These are phyloP conservation scores for Claviceps humidiphila DNA, from an alignment of 2,329 filamentous ascomycete genomes.

Conservation along the genomic window DNA sequence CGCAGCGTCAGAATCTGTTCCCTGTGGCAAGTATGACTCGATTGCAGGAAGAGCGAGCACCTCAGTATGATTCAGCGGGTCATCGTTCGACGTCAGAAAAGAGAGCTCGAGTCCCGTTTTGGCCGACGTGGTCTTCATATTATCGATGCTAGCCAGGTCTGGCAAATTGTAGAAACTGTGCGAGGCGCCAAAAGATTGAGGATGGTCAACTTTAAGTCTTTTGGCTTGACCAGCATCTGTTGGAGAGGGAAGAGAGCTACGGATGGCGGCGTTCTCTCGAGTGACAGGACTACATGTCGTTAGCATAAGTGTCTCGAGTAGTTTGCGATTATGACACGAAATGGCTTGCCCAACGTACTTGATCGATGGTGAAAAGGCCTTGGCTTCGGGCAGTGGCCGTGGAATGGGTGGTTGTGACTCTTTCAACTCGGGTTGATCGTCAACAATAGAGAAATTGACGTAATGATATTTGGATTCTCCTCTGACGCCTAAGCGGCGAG, in stretches of 20 bases:
- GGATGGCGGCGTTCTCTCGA: slow-evolving; percentile 13
- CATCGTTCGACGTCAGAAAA: slow-evolving; percentile 46
- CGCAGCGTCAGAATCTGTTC: slow-evolving; percentile 77
- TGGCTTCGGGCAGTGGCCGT: slow-evolving; percentile 35
- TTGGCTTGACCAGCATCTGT: slow-evolving; percentile 13
- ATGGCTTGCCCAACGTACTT: slow-evolving; percentile 26
- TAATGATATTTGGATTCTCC: slow-evolving; percentile 99
- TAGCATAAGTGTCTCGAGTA: background rate
- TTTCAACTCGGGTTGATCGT: slow-evolving; percentile 38
- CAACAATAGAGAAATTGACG: slow-evolving; percentile 49
- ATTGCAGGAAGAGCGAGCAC: slow-evolving; percentile 76
- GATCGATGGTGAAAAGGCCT: slow-evolving; percentile 33
- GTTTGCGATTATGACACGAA: background rate
- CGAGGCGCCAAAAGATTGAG: slow-evolving; percentile 11
- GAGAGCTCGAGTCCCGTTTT: slow-evolving; percentile 48
- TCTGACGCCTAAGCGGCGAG: slow-evolving; percentile 76
- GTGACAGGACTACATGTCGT: slow-evolving; percentile 20
- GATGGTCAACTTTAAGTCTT: slow-evolving; percentile 1
- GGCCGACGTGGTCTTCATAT: slow-evolving; percentile 41
- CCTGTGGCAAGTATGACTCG: slow-evolving; percentile 61
- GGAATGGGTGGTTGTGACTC: slow-evolving; percentile 33
- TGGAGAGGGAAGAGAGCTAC: slow-evolving; percentile 17
- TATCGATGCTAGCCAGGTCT: slow-evolving; percentile 41
- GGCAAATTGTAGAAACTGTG: slow-evolving; percentile 48
- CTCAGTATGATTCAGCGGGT: slow-evolving; percentile 44